A percentile compares a stretch with the other conserved stretches of the same genome.
Evolutionary conservation across 148 eudicot species (phyloP).

Genomic region (Diospyros lotus): DNA sequence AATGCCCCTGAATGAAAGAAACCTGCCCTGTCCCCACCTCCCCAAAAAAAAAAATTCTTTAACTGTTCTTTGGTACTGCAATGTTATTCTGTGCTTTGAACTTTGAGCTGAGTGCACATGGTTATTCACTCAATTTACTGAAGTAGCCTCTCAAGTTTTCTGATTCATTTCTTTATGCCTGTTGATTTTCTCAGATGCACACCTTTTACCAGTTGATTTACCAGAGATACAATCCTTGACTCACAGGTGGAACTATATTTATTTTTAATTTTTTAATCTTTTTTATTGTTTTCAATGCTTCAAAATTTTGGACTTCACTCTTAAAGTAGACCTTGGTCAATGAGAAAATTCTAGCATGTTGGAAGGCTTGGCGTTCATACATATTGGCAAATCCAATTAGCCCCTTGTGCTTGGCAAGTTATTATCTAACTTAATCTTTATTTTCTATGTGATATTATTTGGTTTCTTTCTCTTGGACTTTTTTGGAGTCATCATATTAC

Average conservation of each 20-base stretch:
- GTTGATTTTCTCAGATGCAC: constrained; percentile 63
- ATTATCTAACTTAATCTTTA: no score
- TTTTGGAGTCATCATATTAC: no score
- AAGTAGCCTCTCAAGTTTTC: neutral
- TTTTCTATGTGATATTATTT: no score
- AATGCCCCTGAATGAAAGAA: no score
- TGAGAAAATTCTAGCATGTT: neutral
- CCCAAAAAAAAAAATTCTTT: neutral
- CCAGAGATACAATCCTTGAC: constrained; percentile 73
- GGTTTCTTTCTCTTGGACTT: no score
- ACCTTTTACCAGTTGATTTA: constrained; percentile 81
- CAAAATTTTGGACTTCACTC: neutral
- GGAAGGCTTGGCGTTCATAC: neutral
- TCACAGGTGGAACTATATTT: constrained; percentile 46
- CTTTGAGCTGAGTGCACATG: constrained; percentile 1
- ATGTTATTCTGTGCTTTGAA: neutral
- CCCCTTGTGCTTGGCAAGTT: neutral
- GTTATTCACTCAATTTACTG: neutral
- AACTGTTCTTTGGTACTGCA: neutral
- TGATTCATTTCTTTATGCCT: neutral
- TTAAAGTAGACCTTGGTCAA: neutral
- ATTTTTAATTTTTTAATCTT: neutral
- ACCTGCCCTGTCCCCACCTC: no score
- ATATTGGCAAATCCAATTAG: neutral
- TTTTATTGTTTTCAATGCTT: constrained; percentile 1